Conservation (phyloP, 2,329 filamentous ascomycete genomes). For the Lasiodiplodia hormozganensis region DNA sequence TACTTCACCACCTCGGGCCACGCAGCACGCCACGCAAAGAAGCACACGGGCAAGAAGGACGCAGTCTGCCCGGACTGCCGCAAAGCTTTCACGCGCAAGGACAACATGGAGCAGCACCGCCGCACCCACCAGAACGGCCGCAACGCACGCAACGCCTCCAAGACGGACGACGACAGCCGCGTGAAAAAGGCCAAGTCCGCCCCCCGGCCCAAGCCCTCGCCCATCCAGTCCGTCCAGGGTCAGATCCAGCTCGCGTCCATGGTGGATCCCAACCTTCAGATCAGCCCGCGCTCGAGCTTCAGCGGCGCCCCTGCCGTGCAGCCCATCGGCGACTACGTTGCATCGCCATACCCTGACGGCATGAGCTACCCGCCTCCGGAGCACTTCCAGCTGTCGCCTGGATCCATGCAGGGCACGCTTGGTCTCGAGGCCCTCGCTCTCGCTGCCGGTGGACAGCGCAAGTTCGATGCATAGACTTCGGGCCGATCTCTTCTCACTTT, state of each 20-base stretch:
- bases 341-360: constrained; percentile 43
- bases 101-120: constrained; percentile 88
- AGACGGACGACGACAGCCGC: constrained; percentile 40
- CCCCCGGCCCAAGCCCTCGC: constrained; percentile 43
- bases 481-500: neutral
- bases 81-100: constrained; percentile 81
- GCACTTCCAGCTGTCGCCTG: constrained; percentile 1
- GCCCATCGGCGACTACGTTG: constrained; percentile 35
- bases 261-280: constrained; percentile 40
- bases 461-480: constrained; percentile 36
- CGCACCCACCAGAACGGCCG: constrained; percentile 71
- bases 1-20: constrained; percentile 86
- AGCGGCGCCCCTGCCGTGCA: constrained; percentile 40
- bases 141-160: constrained; percentile 42
- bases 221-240: constrained; percentile 35
- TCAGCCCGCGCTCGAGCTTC: constrained; percentile 40
- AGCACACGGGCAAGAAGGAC: constrained; percentile 81
- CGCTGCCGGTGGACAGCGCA: constrained; percentile 47
- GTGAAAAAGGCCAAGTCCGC: constrained; percentile 44
- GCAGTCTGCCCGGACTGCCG: constrained; percentile 74
- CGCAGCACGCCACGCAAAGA: constrained; percentile 84
- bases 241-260: constrained; percentile 36
- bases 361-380: constrained; percentile 28
- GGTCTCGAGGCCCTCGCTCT: constrained; percentile 48
- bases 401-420: constrained; percentile 35